Conservation (phyloP, 2,329 filamentous ascomycete genomes). For the Pseudocercospora fuligena region DNA sequence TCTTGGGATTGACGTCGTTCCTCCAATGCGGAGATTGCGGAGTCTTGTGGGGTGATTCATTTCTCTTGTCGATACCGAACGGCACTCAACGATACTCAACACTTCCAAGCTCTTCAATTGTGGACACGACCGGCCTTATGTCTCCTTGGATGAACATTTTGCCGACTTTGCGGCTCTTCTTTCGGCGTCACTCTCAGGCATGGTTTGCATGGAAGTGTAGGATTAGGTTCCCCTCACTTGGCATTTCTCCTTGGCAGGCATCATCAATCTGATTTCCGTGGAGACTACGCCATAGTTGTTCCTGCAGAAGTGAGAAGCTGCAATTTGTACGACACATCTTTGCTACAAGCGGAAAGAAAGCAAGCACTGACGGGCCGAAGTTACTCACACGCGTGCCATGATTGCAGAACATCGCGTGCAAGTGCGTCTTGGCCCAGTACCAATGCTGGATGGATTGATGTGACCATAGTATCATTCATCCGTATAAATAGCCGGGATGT, state of each 20-base stretch:
- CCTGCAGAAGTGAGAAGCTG: not conserved
- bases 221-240: conserved; percentile 5
- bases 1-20: not conserved
- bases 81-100: no score
- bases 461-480: not conserved
- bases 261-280: conserved; percentile 3
- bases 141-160: not conserved
- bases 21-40: not conserved
- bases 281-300: not conserved
- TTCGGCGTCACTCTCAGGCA: not conserved
- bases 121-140: not conserved
- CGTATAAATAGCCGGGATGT: not conserved
- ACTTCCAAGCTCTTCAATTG: not conserved
- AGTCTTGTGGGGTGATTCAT: not conserved
- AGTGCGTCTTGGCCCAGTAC: not conserved
- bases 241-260: conserved; percentile 5
- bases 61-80: not conserved
- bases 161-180: not conserved
- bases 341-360: not conserved
- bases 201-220: not conserved
- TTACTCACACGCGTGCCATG: not conserved
- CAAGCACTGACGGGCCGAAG: not conserved
- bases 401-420: not conserved
- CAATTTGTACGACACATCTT: conserved; percentile 6
- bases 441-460: not conserved